Percentiles rank a stretch among this genome's conserved stretches.
phyloP scores from a whole-genome alignment of 306 rosid species.

The Cicer chorassanicum region DNA sequence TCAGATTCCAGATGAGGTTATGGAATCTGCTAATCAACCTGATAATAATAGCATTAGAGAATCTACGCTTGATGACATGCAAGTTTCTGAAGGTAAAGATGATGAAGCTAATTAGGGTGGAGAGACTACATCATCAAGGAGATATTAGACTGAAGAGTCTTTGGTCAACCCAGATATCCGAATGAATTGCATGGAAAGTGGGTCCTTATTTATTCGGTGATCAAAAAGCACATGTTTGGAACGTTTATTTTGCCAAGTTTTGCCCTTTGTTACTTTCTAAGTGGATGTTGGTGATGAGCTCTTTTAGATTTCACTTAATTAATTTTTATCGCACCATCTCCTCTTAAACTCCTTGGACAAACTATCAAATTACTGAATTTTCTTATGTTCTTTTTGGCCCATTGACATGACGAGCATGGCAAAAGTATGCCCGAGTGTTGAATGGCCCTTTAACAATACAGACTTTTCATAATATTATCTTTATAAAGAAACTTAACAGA shows the following conservation, averaged over 20 bases:
- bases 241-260: constrained; percentile 2
- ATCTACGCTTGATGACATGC: constrained; percentile 24
- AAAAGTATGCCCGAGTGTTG: background rate
- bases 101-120: constrained; percentile 35
- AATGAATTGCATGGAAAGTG: constrained; percentile 33
- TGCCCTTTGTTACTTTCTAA: background rate
- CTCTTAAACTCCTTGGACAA: background rate
- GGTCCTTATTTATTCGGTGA: constrained; percentile 3
- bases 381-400: background rate
- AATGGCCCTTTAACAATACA: background rate
- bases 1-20: constrained; percentile 41
- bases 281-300: constrained; percentile 34
- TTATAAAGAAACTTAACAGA: background rate
- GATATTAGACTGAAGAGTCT: background rate
- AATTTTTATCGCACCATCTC: constrained; percentile 29
- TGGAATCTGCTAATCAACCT: constrained; percentile 42
- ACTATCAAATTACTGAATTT: background rate
- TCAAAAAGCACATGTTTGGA: background rate
- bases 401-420: background rate
- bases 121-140: constrained; percentile 31
- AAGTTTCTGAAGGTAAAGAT: constrained; percentile 42
- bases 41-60: constrained; percentile 39
- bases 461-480: background rate
- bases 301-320: background rate
- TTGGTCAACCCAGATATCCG: constrained; percentile 19